These are phyloP conservation scores for Cercophora sp. DNA, from an alignment of 495 filamentous ascomycete species.

Conservation along the genomic window DNA sequence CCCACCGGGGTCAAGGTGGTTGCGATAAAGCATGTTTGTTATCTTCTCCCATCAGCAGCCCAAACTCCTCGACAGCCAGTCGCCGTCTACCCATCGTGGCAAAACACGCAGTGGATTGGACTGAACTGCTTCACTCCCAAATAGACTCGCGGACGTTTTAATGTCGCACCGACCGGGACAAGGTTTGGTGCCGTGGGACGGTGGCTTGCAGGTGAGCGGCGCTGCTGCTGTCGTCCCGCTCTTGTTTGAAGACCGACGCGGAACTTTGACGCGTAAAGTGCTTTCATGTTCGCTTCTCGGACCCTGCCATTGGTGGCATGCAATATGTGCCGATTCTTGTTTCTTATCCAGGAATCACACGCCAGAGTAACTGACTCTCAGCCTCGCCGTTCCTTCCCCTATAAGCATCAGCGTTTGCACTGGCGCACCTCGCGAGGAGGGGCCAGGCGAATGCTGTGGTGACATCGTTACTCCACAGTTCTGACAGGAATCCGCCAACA, in stretches of 20 bases:
- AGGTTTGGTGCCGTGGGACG: background rate
- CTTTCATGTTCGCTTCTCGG: background rate
- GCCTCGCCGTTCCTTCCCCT: background rate
- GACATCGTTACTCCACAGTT: no score
- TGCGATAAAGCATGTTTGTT: conserved; percentile 6
- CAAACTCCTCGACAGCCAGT: no score
- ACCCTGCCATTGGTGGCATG: background rate
- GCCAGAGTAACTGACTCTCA: no score
- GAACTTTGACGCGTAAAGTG: conserved; percentile 9
- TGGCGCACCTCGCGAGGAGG: background rate
- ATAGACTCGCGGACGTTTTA: conserved; percentile 1
- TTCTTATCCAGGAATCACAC: conserved; percentile 4
- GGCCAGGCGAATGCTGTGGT: background rate
- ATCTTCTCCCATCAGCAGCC: no score
- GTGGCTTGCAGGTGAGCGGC: conserved; percentile 4
- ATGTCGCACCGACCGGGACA: conserved; percentile 1
- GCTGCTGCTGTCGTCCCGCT: background rate
- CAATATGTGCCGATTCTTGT: background rate
- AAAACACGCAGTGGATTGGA: background rate
- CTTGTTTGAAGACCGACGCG: conserved; percentile 6
- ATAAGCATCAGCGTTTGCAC: background rate
- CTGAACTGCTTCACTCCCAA: background rate
- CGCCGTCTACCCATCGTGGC: no score
- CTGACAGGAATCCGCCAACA: no score
- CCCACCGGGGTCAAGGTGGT: conserved; percentile 4